Evolutionary conservation across 176 grass and related monocot genomes (phyloP), one percentile per base, ranked within the genome.

Genomic region (Echinochloa phyllopogon): DNA sequence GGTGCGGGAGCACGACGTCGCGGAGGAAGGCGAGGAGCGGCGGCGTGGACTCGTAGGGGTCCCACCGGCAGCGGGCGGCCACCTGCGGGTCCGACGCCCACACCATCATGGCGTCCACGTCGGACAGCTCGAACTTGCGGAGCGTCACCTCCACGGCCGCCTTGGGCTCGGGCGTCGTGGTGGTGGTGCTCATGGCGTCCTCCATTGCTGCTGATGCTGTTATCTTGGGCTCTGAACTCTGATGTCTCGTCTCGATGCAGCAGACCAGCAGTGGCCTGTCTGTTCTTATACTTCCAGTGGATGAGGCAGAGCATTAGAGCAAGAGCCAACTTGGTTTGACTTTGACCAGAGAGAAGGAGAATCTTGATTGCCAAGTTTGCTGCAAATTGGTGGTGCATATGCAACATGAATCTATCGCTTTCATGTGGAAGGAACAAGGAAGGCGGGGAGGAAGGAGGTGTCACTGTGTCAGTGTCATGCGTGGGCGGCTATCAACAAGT

Each of bases 81-180:
- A 91, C 92, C 75, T 39, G n/a, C 23, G 93, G 92, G 83, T 97
- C 95, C 41, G 95, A 94, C 45, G 88, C 88, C 90, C 92, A 97
- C 49, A 2, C 86, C 90, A 90, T 89, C 81, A 78, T 94, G 57
- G 91, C 90, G 80, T 97, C 92, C 5, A 94, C 68, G 80, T 94
- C 95, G 47, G 65, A 67, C 3, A 97, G 90, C 2, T 83, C 57
- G 84, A 92, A 89, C 2, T 39, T 80, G 17, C 93, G 93, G 33
- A 98, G 89, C 3, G 67, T 91, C 47, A 93, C 80, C 74, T 90
- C 66, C 77, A 7, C 33, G 23, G 76, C 10, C 3, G 25, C 15
- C 61, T 44, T 49, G 8, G 40, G 27, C 61, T 44, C 40, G 8
- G 40, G 27, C 18, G 24, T 33, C 29, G 29, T 33, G 29, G 29